Conservation (phyloP, 2,329 filamentous ascomycete genomes). For the Erysiphe neolycopersici region DNA sequence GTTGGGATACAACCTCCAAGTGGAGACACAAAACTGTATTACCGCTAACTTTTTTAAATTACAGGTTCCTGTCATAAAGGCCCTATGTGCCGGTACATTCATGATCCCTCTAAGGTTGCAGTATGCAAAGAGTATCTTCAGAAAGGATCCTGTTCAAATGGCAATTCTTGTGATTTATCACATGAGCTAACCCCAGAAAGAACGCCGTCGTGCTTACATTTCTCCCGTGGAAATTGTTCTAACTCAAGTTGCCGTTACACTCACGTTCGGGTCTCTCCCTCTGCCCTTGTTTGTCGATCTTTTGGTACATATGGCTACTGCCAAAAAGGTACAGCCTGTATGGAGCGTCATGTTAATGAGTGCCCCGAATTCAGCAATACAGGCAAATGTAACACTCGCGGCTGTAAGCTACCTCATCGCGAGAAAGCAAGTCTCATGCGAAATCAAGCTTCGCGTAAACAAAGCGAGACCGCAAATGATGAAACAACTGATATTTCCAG, state of each 20-base stretch:
- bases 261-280: conserved; percentile 53
- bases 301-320: conserved; percentile 83
- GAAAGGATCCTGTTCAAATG: conserved; percentile 50
- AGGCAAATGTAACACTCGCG: conserved; percentile 53
- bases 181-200: conserved; percentile 66
- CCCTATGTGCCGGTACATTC: conserved; percentile 49
- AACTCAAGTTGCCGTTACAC: conserved; percentile 69
- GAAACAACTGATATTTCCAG: conserved; percentile 47
- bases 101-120: conserved; percentile 68
- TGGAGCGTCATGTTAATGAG: conserved; percentile 68
- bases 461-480: conserved; percentile 19
- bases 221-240: conserved; percentile 67
- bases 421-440: conserved; percentile 62
- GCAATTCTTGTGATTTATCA: conserved; percentile 66
- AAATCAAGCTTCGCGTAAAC: conserved; percentile 23
- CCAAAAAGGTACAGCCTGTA: conserved; percentile 50
- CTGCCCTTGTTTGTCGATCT: conserved; percentile 52
- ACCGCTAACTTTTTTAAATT: conserved; percentile 10
- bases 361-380: conserved; percentile 90
- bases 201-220: conserved; percentile 72
- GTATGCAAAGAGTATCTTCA: conserved; percentile 72
- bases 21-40: conserved; percentile 6
- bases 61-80: conserved; percentile 70
- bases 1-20: conserved; percentile 3
- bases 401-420: conserved; percentile 67